Base-by-base conservation (phyloP, 352 stramenopile genomes). In the Globisporangium takayamanum region DNA sequence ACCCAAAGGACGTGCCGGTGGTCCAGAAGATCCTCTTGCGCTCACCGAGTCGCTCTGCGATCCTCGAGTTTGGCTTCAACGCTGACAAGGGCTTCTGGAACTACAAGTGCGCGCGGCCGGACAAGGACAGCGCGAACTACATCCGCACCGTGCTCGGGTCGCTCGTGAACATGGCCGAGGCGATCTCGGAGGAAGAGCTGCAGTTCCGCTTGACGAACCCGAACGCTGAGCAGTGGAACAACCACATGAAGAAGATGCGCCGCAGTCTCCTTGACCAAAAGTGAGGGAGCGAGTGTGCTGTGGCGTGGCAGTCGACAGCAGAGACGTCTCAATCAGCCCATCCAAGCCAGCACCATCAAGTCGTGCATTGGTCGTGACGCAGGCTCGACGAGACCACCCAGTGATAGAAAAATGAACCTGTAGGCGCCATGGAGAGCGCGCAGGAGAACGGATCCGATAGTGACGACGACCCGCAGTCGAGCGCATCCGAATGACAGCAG, bases 91-190 rank as follows among this genome's bases (percentile, higher is more conserved):
- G 88, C 11, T 69, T 95, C 52, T 97, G 88, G 88, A 89, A 94
- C 63, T 97, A 86, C 72, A 95, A 95, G 67, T 89, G 81, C 53
- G 74, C 84, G 30, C 83, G 88, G 12, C 86, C 88, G 0, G 88
- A 97, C 73, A 97, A 97, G 65, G 84, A 94, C 63, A 70, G 68
- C 46, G 83, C 83, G 28, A 97, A 97, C 62, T 97, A 95, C 65
- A 92, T 97, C 55, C 86, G 80, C 45, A 97, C 88, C 26, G 88
- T 97, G 50, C 80, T 96, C 11, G 82, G 84, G 11, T 95, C 86
- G 49, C 76, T 97, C 62, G 80, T 96, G 60, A 95, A 97, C 73
- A 92, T 97, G 78, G 87, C 87, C 16, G 87, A 96, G 63, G 81
- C 79, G 26, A 95, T 97, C 55, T 92, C 80, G 22, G 85, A 97